Evolutionary conservation across 2,329 filamentous ascomycete species (phyloP).

Genomic region (Phoma herbarum): DNA sequence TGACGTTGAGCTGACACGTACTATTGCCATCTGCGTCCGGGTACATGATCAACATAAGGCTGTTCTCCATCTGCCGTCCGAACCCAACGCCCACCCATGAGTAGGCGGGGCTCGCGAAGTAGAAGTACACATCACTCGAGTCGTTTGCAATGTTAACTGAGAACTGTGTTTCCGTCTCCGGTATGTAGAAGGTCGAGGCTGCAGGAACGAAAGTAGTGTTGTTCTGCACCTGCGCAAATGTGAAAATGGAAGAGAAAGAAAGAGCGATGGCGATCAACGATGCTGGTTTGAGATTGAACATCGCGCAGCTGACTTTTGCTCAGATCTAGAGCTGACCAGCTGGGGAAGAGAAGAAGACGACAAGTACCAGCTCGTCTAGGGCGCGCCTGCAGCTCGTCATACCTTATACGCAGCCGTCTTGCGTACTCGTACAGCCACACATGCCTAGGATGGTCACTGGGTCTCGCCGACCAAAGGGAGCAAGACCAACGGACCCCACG

Average conservation of each 20-base stretch:
- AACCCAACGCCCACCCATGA: constrained; percentile 58
- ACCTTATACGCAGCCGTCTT: constrained; percentile 12
- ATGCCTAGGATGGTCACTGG: not conserved
- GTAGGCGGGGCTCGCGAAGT: constrained; percentile 48
- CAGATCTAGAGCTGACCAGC: not conserved
- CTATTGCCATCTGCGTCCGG: constrained; percentile 46
- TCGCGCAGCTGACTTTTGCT: not conserved
- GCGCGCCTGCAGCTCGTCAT: constrained; percentile 1
- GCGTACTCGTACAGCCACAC: constrained; percentile 9
- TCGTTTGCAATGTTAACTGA: constrained; percentile 46
- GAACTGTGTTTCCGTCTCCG: constrained; percentile 47
- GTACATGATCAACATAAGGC: constrained; percentile 58
- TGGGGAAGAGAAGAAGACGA: not conserved
- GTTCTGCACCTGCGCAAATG: constrained; percentile 26
- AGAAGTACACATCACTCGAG: constrained; percentile 47
- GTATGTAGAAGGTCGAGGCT: constrained; percentile 46
- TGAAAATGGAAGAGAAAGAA: not conserved
- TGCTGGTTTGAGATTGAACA: not conserved
- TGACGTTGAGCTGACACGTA: constrained; percentile 19
- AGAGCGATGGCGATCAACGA: not conserved
- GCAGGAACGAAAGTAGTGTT: constrained; percentile 19
- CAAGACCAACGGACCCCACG: not conserved
- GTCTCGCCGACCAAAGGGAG: constrained; percentile 2
- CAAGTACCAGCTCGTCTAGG: not conserved
- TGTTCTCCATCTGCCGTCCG: constrained; percentile 54